Evolutionary conservation across 352 stramenopile species (phyloP).

Genomic region (Pseudoperonospora humuli): DNA sequence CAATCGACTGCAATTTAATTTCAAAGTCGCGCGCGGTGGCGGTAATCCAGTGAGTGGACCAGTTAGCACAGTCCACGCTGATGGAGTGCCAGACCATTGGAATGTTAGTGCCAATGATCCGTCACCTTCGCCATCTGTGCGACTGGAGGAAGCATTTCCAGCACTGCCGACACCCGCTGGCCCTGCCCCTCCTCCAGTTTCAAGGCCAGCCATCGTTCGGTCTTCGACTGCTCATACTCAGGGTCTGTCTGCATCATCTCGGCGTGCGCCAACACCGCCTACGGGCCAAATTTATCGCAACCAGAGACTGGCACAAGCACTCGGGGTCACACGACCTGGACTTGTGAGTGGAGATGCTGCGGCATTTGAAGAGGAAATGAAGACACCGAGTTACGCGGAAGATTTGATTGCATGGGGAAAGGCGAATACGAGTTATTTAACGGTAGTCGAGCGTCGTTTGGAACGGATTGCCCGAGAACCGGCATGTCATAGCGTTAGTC

Average conservation of each 20-base stretch:
- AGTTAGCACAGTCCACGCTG: slow-evolving; percentile 11
- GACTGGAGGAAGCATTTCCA: slow-evolving; percentile 56
- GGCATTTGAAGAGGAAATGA: slow-evolving; percentile 72
- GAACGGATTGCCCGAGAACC: slow-evolving; percentile 63
- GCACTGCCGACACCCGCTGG: slow-evolving; percentile 40
- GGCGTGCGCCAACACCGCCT: slow-evolving; percentile 22
- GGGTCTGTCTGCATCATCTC: slow-evolving; percentile 11
- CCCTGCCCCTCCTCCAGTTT: slow-evolving; percentile 29
- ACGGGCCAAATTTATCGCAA: slow-evolving; percentile 56
- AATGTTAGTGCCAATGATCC: slow-evolving; percentile 37
- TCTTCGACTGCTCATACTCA: slow-evolving; percentile 11
- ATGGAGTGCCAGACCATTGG: slow-evolving; percentile 52
- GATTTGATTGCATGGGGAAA: slow-evolving; percentile 69
- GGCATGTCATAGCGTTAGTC: slow-evolving; percentile 63
- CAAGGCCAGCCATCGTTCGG: slow-evolving; percentile 39
- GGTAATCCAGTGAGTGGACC: slow-evolving; percentile 46
- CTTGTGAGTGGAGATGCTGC: slow-evolving; percentile 27
- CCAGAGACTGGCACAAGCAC: slow-evolving; percentile 51
- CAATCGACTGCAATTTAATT: slow-evolving; percentile 69
- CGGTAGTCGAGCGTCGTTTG: slow-evolving; percentile 63
- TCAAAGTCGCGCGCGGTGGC: slow-evolving; percentile 53
- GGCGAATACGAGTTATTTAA: slow-evolving; percentile 55
- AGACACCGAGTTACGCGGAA: slow-evolving; percentile 51
- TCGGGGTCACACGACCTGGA: slow-evolving; percentile 43
- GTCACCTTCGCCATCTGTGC: slow-evolving; percentile 13